phyloP scores from a whole-genome alignment of 2,329 filamentous ascomycete genomes.

The Trichophyton simii region DNA sequence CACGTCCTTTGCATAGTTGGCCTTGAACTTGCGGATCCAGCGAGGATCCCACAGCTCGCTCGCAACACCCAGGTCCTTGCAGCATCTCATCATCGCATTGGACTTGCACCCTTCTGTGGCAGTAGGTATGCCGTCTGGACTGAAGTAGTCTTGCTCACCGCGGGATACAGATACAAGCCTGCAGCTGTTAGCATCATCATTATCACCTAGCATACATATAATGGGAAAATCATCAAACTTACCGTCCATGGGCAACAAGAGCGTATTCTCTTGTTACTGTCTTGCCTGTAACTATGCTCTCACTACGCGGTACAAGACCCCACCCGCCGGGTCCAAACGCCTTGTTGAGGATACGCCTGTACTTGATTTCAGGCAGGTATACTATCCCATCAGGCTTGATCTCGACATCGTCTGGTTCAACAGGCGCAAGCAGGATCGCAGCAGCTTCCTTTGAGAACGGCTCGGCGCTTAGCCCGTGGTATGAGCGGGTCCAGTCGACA shows the following conservation, averaged over 20 bases:
- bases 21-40: slow-evolving; percentile 74
- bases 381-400: slow-evolving; percentile 96
- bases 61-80: slow-evolving; percentile 91
- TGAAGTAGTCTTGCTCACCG: slow-evolving; percentile 90
- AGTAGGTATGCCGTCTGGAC: slow-evolving; percentile 76
- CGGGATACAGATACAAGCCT: slow-evolving; percentile 86
- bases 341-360: slow-evolving; percentile 73
- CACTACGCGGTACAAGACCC: slow-evolving; percentile 80
- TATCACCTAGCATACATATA: background rate
- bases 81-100: slow-evolving; percentile 94
- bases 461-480: slow-evolving; percentile 59
- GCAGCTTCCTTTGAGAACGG: slow-evolving; percentile 61
- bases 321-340: slow-evolving; percentile 93
- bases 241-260: slow-evolving; percentile 78
- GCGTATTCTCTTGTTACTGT: slow-evolving; percentile 84
- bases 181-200: slow-evolving; percentile 10
- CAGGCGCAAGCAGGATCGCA: slow-evolving; percentile 53
- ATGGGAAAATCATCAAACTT: slow-evolving; percentile 13
- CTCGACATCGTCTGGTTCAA: slow-evolving; percentile 69
- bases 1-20: slow-evolving; percentile 58
- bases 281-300: slow-evolving; percentile 72
- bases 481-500: slow-evolving; percentile 74
- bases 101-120: slow-evolving; percentile 96
- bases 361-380: slow-evolving; percentile 97
- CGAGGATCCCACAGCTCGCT: slow-evolving; percentile 94